These are phyloP conservation scores for Delphinella strobiligena DNA, from an alignment of 2,329 filamentous ascomycete species.

Conservation along the genomic window DNA sequence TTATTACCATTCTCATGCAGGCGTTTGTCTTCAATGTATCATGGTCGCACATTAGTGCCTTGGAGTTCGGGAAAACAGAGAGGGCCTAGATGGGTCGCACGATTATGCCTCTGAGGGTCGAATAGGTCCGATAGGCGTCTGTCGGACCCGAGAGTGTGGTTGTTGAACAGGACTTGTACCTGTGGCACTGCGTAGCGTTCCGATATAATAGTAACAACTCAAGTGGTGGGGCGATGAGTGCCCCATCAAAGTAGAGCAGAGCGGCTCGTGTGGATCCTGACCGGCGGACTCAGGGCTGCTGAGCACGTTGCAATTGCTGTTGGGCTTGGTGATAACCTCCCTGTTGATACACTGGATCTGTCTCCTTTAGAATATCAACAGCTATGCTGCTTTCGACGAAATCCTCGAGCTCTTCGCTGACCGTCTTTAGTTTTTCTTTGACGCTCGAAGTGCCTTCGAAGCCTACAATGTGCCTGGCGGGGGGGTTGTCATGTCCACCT, in stretches of 20 bases:
- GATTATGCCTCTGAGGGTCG: not conserved
- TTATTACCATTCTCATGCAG: no score
- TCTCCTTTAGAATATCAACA: conserved; percentile 52
- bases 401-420: conserved; percentile 91
- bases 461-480: conserved; percentile 85
- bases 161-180: not conserved
- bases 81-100: not conserved
- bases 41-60: no score
- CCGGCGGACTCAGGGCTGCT: no score
- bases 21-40: no score
- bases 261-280: no score
- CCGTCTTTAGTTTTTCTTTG: conserved; percentile 91
- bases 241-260: no score
- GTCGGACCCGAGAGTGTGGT: not conserved
- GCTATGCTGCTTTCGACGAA: conserved; percentile 83
- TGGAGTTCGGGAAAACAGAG: no score
- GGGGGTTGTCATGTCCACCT: conserved; percentile 90
- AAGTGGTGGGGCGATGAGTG: not conserved
- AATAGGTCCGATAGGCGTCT: not conserved
- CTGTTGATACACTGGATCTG: conserved; percentile 1
- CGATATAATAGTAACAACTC: not conserved
- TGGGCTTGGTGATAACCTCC: not conserved
- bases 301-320: not conserved
- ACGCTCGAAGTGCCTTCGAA: conserved; percentile 77
- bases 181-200: no score